Conservation (phyloP, 352 stramenopile species). For the Pythium periplocum region DNA sequence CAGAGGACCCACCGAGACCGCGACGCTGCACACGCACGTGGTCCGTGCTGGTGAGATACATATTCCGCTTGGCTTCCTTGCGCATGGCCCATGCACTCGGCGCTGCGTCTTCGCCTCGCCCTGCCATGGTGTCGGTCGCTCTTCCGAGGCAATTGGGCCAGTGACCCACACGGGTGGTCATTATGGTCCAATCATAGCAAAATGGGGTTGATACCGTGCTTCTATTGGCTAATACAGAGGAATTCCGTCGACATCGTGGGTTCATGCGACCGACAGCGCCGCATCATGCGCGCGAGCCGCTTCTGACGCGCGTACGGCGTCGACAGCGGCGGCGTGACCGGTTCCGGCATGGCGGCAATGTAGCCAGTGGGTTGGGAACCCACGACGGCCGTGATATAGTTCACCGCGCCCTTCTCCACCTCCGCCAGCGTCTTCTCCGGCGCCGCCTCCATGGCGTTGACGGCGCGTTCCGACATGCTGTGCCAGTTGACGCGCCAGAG, state of each 20-base stretch:
- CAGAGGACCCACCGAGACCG: conserved; percentile 15
- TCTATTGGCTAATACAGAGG: conserved; percentile 16
- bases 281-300: conserved; percentile 18
- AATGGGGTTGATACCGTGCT: neutral
- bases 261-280: conserved; percentile 19
- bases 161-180: too few relatives aligned
- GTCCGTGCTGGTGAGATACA: conserved; percentile 82
- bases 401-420: conserved; percentile 45
- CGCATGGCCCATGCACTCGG: conserved; percentile 60
- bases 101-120: conserved; percentile 26
- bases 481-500: conserved; percentile 43
- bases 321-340: conserved; percentile 35
- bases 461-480: conserved; percentile 36
- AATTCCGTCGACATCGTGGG: conserved; percentile 2
- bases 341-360: conserved; percentile 35
- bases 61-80: conserved; percentile 73
- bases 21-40: conserved; percentile 56
- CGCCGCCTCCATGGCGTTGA: conserved; percentile 37
- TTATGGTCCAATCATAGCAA: conserved; percentile 6
- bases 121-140: conserved; percentile 2
- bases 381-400: conserved; percentile 57
- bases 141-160: neutral
- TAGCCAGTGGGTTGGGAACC: conserved; percentile 54
- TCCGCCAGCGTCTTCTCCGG: conserved; percentile 25
- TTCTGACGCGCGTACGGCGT: conserved; percentile 31